Evolutionary conservation across 139 green algal species (phyloP).

Genomic region (Chlamydomonas sphaeroides): DNA sequence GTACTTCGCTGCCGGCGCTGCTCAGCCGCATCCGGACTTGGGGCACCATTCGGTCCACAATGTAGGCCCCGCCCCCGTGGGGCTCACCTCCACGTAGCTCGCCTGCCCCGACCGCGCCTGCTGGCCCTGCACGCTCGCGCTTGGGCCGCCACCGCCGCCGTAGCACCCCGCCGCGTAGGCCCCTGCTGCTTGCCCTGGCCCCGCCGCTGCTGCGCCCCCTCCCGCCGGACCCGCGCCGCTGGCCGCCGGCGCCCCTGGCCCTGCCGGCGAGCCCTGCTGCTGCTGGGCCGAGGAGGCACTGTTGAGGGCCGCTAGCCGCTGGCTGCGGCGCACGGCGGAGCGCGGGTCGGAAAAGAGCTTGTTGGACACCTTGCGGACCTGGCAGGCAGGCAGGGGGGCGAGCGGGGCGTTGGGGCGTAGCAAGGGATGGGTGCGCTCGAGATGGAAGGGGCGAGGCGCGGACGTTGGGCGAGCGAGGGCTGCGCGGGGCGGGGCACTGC

Average conservation of each 20-base stretch:
- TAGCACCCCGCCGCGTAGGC: background rate
- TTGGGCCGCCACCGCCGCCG: background rate
- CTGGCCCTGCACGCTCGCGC: background rate
- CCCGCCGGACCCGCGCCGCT: background rate
- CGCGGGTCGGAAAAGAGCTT: slow-evolving; percentile 24
- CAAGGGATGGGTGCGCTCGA: no score
- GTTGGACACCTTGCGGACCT: slow-evolving; percentile 39
- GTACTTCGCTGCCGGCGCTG: no score
- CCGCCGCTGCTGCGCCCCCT: background rate
- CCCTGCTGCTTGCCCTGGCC: background rate
- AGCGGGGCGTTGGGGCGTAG: background rate
- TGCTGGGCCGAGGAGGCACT: no score
- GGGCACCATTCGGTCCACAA: no score
- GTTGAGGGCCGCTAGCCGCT: slow-evolving; percentile 34
- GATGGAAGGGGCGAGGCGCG: no score
- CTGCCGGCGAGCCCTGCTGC: background rate
- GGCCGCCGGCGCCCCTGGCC: background rate
- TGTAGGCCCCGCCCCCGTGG: no score
- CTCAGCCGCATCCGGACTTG: no score
- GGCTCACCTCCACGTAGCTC: slow-evolving; percentile 31
- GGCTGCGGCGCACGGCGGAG: slow-evolving; percentile 9
- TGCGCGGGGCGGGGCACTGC: no score
- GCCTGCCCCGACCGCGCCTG: slow-evolving; percentile 35
- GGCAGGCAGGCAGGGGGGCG: background rate
- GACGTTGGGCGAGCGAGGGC: no score